phyloP scores from a whole-genome alignment of 78 protist genomes.

The Emiliania huxleyi region DNA sequence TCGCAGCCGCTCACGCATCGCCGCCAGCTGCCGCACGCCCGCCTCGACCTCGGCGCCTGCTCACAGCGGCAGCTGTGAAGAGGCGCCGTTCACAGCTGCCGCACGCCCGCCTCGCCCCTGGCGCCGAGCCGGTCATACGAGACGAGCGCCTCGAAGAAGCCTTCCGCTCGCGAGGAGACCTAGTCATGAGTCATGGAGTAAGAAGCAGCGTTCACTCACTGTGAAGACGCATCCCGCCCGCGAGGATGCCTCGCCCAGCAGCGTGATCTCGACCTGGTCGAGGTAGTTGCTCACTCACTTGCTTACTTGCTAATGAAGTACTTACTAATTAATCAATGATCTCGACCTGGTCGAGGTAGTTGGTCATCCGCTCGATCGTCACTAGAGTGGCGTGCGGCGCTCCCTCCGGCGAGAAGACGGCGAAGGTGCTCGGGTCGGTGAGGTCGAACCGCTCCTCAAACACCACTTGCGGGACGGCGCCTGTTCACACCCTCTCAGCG shows the following conservation, averaged over 20 bases:
- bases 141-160: background rate
- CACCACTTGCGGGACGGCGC: background rate
- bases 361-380: background rate
- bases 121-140: background rate
- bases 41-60: background rate
- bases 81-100: too few relatives aligned
- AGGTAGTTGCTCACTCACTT: too few relatives aligned
- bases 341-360: background rate
- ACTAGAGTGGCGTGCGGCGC: background rate
- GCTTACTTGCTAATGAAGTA: too few relatives aligned
- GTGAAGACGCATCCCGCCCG: too few relatives aligned
- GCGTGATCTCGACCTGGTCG: background rate
- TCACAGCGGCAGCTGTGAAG: background rate
- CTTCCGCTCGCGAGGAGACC: background rate
- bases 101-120: background rate
- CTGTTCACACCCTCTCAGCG: too few relatives aligned
- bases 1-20: background rate
- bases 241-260: too few relatives aligned
- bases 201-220: background rate
- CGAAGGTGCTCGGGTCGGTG: background rate
- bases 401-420: background rate
- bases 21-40: background rate
- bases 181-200: too few relatives aligned
- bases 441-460: background rate
- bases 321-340: too few relatives aligned